phyloP scores from a whole-genome alignment of 306 rosid species.

The Benincasa hispida region DNA sequence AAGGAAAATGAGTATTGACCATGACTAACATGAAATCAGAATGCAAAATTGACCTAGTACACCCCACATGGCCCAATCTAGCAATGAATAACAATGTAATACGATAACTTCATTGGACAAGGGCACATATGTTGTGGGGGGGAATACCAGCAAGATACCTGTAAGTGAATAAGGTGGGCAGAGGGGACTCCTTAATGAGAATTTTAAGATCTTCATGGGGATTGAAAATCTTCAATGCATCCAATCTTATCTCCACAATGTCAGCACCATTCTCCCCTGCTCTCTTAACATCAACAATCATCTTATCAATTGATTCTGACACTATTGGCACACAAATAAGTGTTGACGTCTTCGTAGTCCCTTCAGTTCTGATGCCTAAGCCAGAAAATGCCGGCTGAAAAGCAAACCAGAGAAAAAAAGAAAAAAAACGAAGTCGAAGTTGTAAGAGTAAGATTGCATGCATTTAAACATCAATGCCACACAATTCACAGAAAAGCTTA shows the following conservation, averaged over 20 bases:
- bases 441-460: neutral
- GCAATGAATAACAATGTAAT: neutral
- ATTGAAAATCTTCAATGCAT: constrained; percentile 37
- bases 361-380: constrained; percentile 16
- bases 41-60: neutral
- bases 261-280: constrained; percentile 48
- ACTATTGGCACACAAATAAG: constrained; percentile 49
- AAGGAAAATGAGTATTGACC: neutral
- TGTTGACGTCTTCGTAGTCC: constrained; percentile 26
- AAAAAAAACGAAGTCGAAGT: neutral
- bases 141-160: constrained; percentile 19
- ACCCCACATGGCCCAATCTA: neutral
- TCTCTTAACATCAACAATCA: constrained; percentile 25
- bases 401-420: neutral
- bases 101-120: neutral
- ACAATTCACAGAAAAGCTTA: neutral
- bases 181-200: constrained; percentile 27
- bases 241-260: constrained; percentile 64
- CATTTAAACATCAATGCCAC: neutral
- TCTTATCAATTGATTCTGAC: constrained; percentile 35
- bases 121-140: neutral
- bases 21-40: neutral
- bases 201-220: constrained; percentile 28
- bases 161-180: constrained; percentile 50
- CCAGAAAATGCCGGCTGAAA: constrained; percentile 31